Base-by-base conservation (phyloP, 2,329 filamentous ascomycete species). In the Colletotrichum euphorbiae region DNA sequence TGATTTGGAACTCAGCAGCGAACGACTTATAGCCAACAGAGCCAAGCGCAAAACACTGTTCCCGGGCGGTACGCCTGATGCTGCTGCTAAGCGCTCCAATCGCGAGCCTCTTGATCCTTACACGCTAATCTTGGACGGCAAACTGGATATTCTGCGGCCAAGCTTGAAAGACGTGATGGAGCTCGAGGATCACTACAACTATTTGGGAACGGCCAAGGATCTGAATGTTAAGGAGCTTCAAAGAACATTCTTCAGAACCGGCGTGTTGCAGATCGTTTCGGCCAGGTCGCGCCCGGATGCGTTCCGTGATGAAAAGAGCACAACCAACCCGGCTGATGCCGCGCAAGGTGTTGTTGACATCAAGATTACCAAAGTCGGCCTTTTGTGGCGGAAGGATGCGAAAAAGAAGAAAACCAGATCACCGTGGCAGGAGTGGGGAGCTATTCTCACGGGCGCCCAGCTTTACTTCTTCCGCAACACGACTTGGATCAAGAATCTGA, bases 371-470 rank as follows among this genome's bases (percentile, higher is more conserved):
- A 99, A 98, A 78, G 94, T 99, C 56, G 96, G 96, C 4, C 82
- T 97, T 2, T 78, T 99, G 36, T 99, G 96, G 96, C 90, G 96
- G 50, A 99, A 99, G 77, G 94, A 97, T 71, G 82, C 87, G 1
- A 98, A 97, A 81, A 97, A 95, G 80, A 95, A 96, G 81, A 97
- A 97, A 79, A 91, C 94, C 0, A 88, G 95, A 48, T 98, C 95
- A 11, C 95, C 96, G 1, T 99, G 96, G 96, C 95, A 98, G 76
- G 96, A 99, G 84, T 99, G 96, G 96, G 96, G 96, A 59, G 96
- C 94, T 24, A 92, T 99, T 67, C 85, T 99, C 33, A 99, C 96
- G 0, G 93, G 95, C n/a, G 97, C 96, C 6, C 95, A 98, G 75
- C 87, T 99, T 7, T 99, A 98, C 78, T 93, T 99, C 78, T 99